A percentile compares a stretch with the other conserved stretches of the same genome.
Evolutionary conservation across 2,329 filamentous ascomycete genomes (phyloP).

Genomic region (Exserohilum rostratum): DNA sequence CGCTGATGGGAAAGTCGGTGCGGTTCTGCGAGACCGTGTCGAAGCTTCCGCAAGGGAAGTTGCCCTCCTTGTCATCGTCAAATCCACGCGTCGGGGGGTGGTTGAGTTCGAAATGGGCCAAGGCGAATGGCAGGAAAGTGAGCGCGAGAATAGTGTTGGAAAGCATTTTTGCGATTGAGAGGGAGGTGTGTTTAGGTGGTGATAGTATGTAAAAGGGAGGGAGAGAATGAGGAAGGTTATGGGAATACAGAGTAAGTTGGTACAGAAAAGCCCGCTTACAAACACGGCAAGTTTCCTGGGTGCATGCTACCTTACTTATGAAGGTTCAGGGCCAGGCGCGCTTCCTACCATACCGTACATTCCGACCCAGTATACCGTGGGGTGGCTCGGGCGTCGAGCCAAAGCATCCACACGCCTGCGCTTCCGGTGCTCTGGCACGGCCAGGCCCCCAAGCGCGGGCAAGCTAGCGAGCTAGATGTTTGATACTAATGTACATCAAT

Average conservation of each 20-base stretch:
- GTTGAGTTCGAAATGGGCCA: slow-evolving; percentile 63
- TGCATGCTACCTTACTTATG: slow-evolving; percentile 39
- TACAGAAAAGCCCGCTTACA: slow-evolving; percentile 4
- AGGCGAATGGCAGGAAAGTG: slow-evolving; percentile 52
- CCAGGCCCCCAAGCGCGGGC: slow-evolving; percentile 19
- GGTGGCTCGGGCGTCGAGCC: slow-evolving; percentile 32
- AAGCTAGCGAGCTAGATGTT: slow-evolving; percentile 29
- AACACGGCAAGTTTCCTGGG: slow-evolving; percentile 11
- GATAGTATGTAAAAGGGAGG: not conserved
- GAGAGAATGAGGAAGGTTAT: not conserved
- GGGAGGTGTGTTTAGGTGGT: not conserved
- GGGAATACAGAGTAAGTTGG: not conserved
- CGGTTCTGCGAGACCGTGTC: slow-evolving; percentile 52
- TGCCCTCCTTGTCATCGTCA: slow-evolving; percentile 54
- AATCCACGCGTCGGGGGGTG: slow-evolving; percentile 60
- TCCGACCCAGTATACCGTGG: slow-evolving; percentile 26
- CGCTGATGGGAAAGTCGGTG: slow-evolving; percentile 56
- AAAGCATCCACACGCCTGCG: slow-evolving; percentile 15
- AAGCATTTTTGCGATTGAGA: slow-evolving; percentile 35
- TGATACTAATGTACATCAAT: slow-evolving; percentile 16
- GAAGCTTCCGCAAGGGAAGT: slow-evolving; percentile 60
- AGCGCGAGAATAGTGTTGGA: slow-evolving; percentile 46
- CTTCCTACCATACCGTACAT: slow-evolving; percentile 33
- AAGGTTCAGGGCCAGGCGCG: slow-evolving; percentile 15
- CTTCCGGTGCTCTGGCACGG: slow-evolving; percentile 16